Evolutionary conservation across 371 early-diverging fungal genomes (phyloP).

Genomic region (Lichtheimia ornata): DNA sequence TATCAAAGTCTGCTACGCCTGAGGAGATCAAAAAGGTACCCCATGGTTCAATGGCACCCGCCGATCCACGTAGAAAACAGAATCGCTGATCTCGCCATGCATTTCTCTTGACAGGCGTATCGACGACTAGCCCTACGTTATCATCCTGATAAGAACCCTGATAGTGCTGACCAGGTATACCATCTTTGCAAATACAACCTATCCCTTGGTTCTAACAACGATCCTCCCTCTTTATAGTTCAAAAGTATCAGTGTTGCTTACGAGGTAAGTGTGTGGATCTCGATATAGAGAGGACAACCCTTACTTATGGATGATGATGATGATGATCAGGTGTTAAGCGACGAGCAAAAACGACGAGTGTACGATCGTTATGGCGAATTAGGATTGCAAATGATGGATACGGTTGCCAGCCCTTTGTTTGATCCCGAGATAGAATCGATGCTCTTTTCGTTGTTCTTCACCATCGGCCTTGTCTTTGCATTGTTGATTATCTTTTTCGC

Average conservation of each 20-base stretch:
- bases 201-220: background rate
- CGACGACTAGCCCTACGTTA: slow-evolving; percentile 69
- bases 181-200: background rate
- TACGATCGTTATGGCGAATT: slow-evolving; percentile 91
- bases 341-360: slow-evolving; percentile 75
- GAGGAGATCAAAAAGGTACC: slow-evolving; percentile 66
- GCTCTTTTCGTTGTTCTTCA: slow-evolving; percentile 65
- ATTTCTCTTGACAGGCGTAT: slow-evolving; percentile 22
- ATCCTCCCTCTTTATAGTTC: slow-evolving; percentile 49
- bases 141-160: slow-evolving; percentile 79
- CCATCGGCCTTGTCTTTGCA: slow-evolving; percentile 54
- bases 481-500: slow-evolving; percentile 79
- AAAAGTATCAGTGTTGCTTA: slow-evolving; percentile 83
- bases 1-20: slow-evolving; percentile 58
- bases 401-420: slow-evolving; percentile 70
- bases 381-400: slow-evolving; percentile 81
- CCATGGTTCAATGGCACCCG: background rate
- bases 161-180: slow-evolving; percentile 51
- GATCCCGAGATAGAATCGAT: slow-evolving; percentile 77
- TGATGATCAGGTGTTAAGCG: slow-evolving; percentile 45
- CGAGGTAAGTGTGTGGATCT: slow-evolving; percentile 52
- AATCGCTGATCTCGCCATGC: slow-evolving; percentile 1
- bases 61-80: background rate
- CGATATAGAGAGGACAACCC: slow-evolving; percentile 2
- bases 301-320: background rate